Evolutionary conservation across 2,329 filamentous ascomycete genomes (phyloP).

Genomic region (Zasmidium angulare): DNA sequence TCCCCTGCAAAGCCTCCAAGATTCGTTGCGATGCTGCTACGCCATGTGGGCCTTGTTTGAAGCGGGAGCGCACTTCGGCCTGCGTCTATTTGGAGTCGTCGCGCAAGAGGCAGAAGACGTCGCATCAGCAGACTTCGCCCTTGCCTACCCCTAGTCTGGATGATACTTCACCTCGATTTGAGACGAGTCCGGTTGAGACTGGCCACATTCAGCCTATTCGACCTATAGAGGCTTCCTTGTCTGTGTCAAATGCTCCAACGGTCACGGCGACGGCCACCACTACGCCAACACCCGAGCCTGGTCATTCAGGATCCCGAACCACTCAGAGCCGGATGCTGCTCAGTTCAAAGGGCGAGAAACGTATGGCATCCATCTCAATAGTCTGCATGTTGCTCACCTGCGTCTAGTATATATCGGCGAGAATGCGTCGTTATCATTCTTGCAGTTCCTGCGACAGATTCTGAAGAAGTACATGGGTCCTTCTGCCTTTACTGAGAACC

Average conservation of each 20-base stretch:
- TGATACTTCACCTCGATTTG: slow-evolving; percentile 19
- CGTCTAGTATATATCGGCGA: slow-evolving; percentile 50
- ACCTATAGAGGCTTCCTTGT: neutral
- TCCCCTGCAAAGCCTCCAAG: slow-evolving; percentile 26
- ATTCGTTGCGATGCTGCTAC: slow-evolving; percentile 23
- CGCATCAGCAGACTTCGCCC: slow-evolving; percentile 8
- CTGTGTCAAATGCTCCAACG: slow-evolving; percentile 5
- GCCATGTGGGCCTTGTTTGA: slow-evolving; percentile 23
- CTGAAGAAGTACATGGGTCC: slow-evolving; percentile 54
- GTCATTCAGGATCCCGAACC: slow-evolving; percentile 13
- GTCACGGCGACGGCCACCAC: slow-evolving; percentile 14
- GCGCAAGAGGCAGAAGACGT: slow-evolving; percentile 21
- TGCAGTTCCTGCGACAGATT: slow-evolving; percentile 53
- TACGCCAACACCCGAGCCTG: slow-evolving; percentile 20
- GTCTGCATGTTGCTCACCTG: neutral
- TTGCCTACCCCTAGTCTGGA: slow-evolving; percentile 21
- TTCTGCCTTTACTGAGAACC: slow-evolving; percentile 54
- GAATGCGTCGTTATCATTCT: slow-evolving; percentile 56
- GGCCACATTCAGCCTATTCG: slow-evolving; percentile 2
- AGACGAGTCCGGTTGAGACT: slow-evolving; percentile 4
- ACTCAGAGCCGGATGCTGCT: slow-evolving; percentile 47
- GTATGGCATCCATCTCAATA: slow-evolving; percentile 32
- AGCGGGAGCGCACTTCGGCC: slow-evolving; percentile 19
- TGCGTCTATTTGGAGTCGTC: slow-evolving; percentile 22
- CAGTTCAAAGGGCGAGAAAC: slow-evolving; percentile 54